Base-by-base conservation (phyloP, 257 asterid species). In the Penstemon barbatus region DNA sequence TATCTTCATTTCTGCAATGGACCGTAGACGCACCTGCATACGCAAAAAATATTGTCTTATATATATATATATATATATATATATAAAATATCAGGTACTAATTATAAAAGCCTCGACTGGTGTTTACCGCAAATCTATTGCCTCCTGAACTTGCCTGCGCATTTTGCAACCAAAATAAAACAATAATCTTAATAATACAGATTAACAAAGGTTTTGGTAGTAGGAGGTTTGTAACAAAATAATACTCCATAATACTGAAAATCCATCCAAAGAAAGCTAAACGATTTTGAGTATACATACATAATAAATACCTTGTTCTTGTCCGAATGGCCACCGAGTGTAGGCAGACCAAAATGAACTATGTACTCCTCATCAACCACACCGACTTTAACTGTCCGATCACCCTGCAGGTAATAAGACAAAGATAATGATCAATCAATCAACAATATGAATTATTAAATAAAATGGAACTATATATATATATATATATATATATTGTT, bases 361-460 rank as follows among this genome's bases (percentile, higher is more conserved):
- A 92, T 54, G 71, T 84, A 89, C 65, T 92, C 85, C 36, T 78
- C 81, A 59, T 92, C 97, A 38, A 92, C 97, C 48, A 92, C 89
- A 6, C 98, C 98, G 63, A 92, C 96, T 53, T 92, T 92, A 25
- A 55, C 57, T 0, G 88, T 66, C 25, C 98, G 82, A 69, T 89
- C 97, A 13, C 98, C 98, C 94, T 93, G 68, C 2, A 25, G 33
- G 33, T 65, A 54, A 50, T 55, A 51, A 73, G 33, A 25, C 11
- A 54, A 75, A 4, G 41, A 45, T 25, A 56, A 19, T 13, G 42
- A 52, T 74, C 66, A 76, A 13, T 25, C 33, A 25, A 25, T 25
- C 33, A 25, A 25, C 2, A 0, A 25, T 25, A 25, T 1, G 33
- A 25, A 38, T 56, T 15, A 15, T 15, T 15, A 39, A 60, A 37